phyloP scores from a whole-genome alignment of 2,329 filamentous ascomycete species.

The Pseudogymnoascus sp. region DNA sequence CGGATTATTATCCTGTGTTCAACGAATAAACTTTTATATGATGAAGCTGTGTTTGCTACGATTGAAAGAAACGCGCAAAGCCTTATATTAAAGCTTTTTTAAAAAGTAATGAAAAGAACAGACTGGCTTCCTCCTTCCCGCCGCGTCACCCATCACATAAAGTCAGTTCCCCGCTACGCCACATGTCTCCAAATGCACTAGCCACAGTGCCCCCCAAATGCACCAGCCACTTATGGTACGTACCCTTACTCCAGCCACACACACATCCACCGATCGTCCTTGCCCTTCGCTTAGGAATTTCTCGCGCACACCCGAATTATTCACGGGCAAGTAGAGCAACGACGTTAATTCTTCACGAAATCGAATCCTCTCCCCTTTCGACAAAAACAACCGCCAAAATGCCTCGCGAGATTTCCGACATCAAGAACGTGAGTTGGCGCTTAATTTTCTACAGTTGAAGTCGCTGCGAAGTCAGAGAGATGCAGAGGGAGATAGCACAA shows the following conservation, averaged over 20 bases:
- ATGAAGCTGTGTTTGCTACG: background rate
- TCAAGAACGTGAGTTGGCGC: constrained; percentile 62
- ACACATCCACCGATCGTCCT: constrained; percentile 2
- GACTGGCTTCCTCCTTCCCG: background rate
- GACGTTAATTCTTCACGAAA: constrained; percentile 8
- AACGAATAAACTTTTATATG: background rate
- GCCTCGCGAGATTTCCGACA: constrained; percentile 96
- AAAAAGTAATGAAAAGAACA: constrained; percentile 4
- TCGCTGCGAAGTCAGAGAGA: background rate
- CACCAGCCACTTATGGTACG: constrained; percentile 4
- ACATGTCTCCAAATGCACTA: background rate
- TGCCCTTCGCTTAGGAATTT: constrained; percentile 15
- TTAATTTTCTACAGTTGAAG: background rate
- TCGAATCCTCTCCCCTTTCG: constrained; percentile 17
- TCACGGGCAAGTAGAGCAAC: constrained; percentile 9
- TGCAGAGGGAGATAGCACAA: background rate
- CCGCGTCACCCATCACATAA: constrained; percentile 5
- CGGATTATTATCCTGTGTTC: background rate
- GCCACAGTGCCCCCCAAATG: background rate
- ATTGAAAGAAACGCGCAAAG: background rate
- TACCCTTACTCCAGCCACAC: constrained; percentile 7
- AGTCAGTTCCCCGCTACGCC: constrained; percentile 3
- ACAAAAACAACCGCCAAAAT: constrained; percentile 58
- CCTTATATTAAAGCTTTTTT: background rate
- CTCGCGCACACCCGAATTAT: constrained; percentile 11